Evolutionary conservation across 768 basidiomycete genomes (phyloP), one percentile per base, ranked within the genome.

Genomic region (Wakefieldia striispora): DNA sequence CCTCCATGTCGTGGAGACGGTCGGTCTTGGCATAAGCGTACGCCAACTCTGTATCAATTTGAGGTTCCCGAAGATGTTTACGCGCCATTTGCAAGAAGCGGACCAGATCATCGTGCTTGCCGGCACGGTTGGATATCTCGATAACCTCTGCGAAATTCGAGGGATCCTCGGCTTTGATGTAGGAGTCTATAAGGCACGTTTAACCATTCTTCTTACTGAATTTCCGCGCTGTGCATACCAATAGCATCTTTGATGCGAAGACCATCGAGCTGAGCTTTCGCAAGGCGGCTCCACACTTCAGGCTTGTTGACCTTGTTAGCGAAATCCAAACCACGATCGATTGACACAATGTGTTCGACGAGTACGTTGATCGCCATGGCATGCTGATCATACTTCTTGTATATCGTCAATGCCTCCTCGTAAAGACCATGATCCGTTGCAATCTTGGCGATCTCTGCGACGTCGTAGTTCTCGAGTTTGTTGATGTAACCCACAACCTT

Each of bases 1-100:
- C 97, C 63, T 99, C 97, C 97, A 98, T 98, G 64, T 99, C 97
- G 65, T 98, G 95, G 13, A 99, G 72, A 45, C 97, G 86, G 65
- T 98, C 97, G 29, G 87, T 94, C 77, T 97, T 97, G 19, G 97
- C 97, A 66, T 98, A 99, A 5, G 97, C 91, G 66, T 97, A 97
- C 12, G 97, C 95, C 29, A 99, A 75, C 72, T 98, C 95, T 9
- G 97, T 97, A 66, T 99, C 97, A 59, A 99, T 95, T 72, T 86
- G 94, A 29, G 97, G 97, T 68, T 99, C 97, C 49, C 97, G 87
- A 14, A 97, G 82, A 40, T 88, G 81, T 75, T 97, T 98, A 69
- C 97, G 88, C 26, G 97, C 93, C 97, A 98, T 99, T 70, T 99
- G 97, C 12, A 99, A 78, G 77, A 84, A 99, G 45, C 94, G 86